These are phyloP conservation scores for Cystofilobasidium capitatum DNA, from an alignment of 768 basidiomycete genomes.

Conservation along the genomic window DNA sequence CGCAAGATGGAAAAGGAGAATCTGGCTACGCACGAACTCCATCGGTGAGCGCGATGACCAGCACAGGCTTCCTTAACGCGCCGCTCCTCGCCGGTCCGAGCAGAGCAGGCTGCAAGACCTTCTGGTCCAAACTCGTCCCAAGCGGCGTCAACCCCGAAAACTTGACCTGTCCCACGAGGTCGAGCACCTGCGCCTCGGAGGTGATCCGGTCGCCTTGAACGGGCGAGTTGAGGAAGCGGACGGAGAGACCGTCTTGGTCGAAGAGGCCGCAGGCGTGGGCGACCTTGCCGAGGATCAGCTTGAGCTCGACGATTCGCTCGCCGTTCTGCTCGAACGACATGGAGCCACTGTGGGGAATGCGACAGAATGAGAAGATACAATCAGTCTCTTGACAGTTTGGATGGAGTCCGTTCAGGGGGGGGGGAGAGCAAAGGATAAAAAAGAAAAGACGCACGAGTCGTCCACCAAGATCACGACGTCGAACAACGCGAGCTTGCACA, in stretches of 20 bases:
- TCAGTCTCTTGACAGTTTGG: too few relatives aligned
- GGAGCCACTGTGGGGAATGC: constrained; percentile 18
- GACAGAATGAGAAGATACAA: background rate
- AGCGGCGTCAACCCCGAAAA: constrained; percentile 31
- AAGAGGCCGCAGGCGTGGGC: constrained; percentile 40
- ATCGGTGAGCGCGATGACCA: constrained; percentile 37
- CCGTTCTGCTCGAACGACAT: constrained; percentile 42
- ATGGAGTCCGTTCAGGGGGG: too few relatives aligned
- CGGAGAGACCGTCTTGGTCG: constrained; percentile 42
- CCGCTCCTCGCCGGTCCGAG: constrained; percentile 38
- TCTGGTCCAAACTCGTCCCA: constrained; percentile 22
- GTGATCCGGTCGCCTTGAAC: constrained; percentile 37
- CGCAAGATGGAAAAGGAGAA: too few relatives aligned
- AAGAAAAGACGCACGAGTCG: background rate
- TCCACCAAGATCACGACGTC: constrained; percentile 36
- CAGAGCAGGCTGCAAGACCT: constrained; percentile 42
- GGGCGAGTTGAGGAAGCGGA: constrained; percentile 43
- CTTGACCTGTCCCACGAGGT: constrained; percentile 39
- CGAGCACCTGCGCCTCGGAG: constrained; percentile 15
- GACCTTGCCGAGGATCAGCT: constrained; percentile 36
- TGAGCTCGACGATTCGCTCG: constrained; percentile 43
- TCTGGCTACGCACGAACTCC: too few relatives aligned
- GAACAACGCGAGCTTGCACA: constrained; percentile 41
- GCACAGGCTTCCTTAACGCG: constrained; percentile 41
- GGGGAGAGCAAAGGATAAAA: background rate